Conservation (phyloP, 768 basidiomycete species). For the Phaffia tasmanica region DNA sequence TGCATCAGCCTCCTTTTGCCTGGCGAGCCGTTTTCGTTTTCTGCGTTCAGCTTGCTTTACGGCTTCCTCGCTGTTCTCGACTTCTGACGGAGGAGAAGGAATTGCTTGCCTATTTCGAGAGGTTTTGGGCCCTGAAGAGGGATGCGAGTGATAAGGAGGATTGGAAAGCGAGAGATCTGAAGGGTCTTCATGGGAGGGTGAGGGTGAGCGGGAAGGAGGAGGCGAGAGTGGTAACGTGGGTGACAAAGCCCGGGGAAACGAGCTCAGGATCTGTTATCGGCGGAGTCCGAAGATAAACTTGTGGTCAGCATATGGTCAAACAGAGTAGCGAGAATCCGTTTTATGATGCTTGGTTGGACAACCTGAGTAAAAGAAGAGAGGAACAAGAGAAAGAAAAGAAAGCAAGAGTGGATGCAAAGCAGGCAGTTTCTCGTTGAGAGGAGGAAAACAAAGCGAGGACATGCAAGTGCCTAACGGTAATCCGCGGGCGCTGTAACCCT, state of each 20-base stretch:
- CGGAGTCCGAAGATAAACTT: not conserved
- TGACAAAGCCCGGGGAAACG: slow-evolving; percentile 18
- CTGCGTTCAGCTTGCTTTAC: slow-evolving; percentile 1
- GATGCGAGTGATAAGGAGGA: not conserved
- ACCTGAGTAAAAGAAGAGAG: not conserved
- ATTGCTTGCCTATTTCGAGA: slow-evolving; percentile 5
- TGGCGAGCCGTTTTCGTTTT: slow-evolving; percentile 1
- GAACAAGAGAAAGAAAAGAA: not conserved
- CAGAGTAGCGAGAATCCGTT: no score
- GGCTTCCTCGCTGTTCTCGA: slow-evolving; percentile 1
- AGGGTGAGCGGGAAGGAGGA: slow-evolving; percentile 24
- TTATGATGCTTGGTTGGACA: no score
- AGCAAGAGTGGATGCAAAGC: no score
- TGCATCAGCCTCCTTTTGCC: not conserved
- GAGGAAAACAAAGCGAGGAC: no score
- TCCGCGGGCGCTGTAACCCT: no score
- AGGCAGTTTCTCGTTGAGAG: no score
- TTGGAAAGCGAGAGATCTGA: not conserved
- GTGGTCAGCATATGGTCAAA: no score
- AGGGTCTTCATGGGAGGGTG: slow-evolving; percentile 8
- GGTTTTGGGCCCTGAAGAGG: not conserved
- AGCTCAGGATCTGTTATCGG: slow-evolving; percentile 2
- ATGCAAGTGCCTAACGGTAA: no score
- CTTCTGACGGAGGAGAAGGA: slow-evolving; percentile 19
- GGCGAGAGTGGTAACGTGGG: slow-evolving; percentile 24